Evolutionary conservation across 1,284 basidiomycete species (phyloP).

Genomic region (Phellinidium pouzarii): DNA sequence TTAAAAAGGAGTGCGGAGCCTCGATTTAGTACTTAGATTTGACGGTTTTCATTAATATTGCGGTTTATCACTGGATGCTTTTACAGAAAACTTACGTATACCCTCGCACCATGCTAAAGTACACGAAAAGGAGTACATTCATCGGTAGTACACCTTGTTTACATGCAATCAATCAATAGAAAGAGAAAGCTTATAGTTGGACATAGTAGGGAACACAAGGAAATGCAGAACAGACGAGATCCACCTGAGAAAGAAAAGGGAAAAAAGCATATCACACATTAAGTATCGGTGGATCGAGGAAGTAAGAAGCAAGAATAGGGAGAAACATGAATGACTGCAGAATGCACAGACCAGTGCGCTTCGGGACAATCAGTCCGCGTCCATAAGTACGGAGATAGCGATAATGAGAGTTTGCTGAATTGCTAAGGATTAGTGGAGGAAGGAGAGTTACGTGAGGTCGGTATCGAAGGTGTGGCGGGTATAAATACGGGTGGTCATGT

Average conservation of each 20-base stretch:
- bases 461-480: neutral
- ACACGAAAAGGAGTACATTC: neutral
- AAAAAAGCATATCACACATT: neutral
- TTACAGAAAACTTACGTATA: neutral
- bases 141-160: neutral
- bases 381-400: conserved; percentile 3
- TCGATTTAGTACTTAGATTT: neutral
- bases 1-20: no score
- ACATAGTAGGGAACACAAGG: neutral
- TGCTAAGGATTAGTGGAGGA: neutral
- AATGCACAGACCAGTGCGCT: conserved; percentile 3
- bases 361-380: neutral
- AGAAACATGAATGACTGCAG: neutral
- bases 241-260: conserved; percentile 1
- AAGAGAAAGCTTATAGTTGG: neutral
- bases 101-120: neutral
- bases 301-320: neutral
- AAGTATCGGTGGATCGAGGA: neutral
- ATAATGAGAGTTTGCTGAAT: no score
- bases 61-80: neutral
- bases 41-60: no score
- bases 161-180: neutral
- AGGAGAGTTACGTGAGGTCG: neutral
- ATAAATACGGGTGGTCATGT: neutral
- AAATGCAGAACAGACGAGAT: neutral